These are phyloP conservation scores for Tuber magnatum DNA, from an alignment of 495 filamentous ascomycete species.

Conservation along the genomic window DNA sequence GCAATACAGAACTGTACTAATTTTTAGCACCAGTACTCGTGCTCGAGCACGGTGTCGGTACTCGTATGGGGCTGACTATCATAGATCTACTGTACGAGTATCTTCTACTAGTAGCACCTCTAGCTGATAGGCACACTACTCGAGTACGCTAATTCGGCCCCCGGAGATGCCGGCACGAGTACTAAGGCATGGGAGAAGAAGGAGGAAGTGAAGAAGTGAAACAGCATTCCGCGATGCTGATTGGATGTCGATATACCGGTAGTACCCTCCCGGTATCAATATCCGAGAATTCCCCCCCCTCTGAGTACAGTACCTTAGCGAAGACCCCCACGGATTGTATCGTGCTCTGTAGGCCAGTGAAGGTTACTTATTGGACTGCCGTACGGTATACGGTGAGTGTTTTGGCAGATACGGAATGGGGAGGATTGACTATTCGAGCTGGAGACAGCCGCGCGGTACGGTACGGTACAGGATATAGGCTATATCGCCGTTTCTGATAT, in stretches of 20 bases:
- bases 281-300: background rate
- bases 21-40: background rate
- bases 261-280: background rate
- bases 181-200: background rate
- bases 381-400: background rate
- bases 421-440: background rate
- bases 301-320: too few species aligned
- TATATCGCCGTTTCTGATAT: background rate
- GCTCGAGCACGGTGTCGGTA: background rate
- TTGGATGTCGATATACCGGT: background rate
- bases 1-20: background rate
- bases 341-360: background rate
- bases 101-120: background rate
- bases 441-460: background rate
- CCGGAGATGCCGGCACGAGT: background rate
- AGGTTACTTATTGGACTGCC: background rate
- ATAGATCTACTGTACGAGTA: too few species aligned
- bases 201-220: background rate
- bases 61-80: background rate
- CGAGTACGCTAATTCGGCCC: background rate
- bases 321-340: background rate
- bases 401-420: background rate
- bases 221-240: background rate
- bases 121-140: background rate
- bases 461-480: background rate